phyloP scores from a whole-genome alignment of 768 basidiomycete species.

The Kwoniella dejecticola region DNA sequence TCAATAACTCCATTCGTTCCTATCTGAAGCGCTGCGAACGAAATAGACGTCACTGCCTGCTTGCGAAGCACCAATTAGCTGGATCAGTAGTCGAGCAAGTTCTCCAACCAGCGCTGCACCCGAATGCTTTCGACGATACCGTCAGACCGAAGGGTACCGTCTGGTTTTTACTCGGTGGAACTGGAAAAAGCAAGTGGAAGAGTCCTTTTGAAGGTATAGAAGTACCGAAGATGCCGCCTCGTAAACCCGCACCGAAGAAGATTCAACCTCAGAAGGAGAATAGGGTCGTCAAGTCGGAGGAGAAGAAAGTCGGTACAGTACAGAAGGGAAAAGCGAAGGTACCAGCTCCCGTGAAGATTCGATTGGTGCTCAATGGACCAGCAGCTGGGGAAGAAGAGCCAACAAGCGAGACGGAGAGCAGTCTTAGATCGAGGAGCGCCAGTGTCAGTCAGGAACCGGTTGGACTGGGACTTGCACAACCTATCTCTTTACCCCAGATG shows the following conservation, averaged over 20 bases:
- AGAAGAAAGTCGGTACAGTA: conserved; percentile 17
- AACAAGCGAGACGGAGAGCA: conserved; percentile 22
- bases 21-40: conserved; percentile 44
- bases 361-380: conserved; percentile 21
- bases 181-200: conserved; percentile 40
- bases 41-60: conserved; percentile 29
- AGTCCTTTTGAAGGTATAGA: conserved; percentile 46
- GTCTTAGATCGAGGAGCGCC: conserved; percentile 21
- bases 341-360: conserved; percentile 31
- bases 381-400: conserved; percentile 21
- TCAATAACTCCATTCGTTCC: conserved; percentile 44
- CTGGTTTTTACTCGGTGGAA: conserved; percentile 29
- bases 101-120: conserved; percentile 44
- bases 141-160: conserved; percentile 45
- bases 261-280: conserved; percentile 31
- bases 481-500: not conserved
- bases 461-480: conserved; percentile 13
- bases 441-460: conserved; percentile 9
- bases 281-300: conserved; percentile 12
- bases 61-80: conserved; percentile 43
- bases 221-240: conserved; percentile 31
- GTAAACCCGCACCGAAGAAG: conserved; percentile 32
- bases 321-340: conserved; percentile 16
- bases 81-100: conserved; percentile 44
- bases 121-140: conserved; percentile 34